A percentile compares a stretch with the other conserved stretches of the same genome.
Conservation (phyloP, 1,284 basidiomycete genomes). For the Polyporus tsugae region DNA sequence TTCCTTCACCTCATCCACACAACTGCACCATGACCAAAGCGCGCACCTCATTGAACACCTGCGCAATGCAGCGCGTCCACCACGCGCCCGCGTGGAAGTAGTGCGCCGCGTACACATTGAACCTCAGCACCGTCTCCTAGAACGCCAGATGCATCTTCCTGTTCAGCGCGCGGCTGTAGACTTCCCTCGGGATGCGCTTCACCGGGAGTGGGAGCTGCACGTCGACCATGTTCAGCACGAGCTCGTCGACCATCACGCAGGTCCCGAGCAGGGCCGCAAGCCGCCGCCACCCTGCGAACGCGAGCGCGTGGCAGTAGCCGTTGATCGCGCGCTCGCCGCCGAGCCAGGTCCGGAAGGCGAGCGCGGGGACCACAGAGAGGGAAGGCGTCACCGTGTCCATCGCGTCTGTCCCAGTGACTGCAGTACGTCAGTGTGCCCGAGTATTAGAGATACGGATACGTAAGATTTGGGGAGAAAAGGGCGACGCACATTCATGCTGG, state of each 20-base stretch:
- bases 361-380: constrained; percentile 50
- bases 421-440: not conserved
- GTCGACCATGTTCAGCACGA: constrained; percentile 78
- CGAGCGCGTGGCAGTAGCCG: constrained; percentile 78
- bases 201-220: constrained; percentile 45
- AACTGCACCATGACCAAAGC: not conserved
- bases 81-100: constrained; percentile 68
- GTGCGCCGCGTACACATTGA: constrained; percentile 52
- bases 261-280: constrained; percentile 75
- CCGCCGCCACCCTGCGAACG: constrained; percentile 72
- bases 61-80: constrained; percentile 77
- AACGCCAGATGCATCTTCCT: not conserved
- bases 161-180: not conserved
- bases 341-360: constrained; percentile 82
- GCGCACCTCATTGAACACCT: constrained; percentile 70
- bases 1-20: not conserved
- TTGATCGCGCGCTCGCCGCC: constrained; percentile 87
- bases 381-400: constrained; percentile 1
- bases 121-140: constrained; percentile 49
- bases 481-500: constrained; percentile 64
- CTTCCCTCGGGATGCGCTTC: not conserved
- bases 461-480: not conserved
- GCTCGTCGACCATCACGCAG: constrained; percentile 62
- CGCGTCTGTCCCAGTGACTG: not conserved
- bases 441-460: not conserved